Percentiles rank a stretch among this genome's conserved stretches.
Conservation (phyloP, 495 filamentous ascomycete species). For the Penicillium subrubescens region DNA sequence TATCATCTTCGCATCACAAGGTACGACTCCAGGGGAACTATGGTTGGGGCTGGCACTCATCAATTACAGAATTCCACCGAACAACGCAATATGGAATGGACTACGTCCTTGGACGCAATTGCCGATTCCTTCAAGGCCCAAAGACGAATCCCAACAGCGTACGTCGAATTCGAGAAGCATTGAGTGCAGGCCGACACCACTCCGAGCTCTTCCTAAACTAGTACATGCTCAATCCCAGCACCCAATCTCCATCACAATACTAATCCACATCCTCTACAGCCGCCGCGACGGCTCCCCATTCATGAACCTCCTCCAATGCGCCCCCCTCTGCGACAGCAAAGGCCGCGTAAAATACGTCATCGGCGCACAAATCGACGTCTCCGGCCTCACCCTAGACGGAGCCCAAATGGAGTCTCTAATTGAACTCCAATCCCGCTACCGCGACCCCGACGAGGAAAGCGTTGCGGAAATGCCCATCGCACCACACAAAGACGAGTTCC, state of each 20-base stretch:
- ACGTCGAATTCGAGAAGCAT: slow-evolving; percentile 55
- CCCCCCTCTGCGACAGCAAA: slow-evolving; percentile 61
- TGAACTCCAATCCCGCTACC: slow-evolving; percentile 37
- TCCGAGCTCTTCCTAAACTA: slow-evolving; percentile 72
- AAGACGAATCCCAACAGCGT: slow-evolving; percentile 54
- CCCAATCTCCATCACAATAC: neutral
- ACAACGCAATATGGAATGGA: slow-evolving; percentile 64
- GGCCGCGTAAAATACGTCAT: slow-evolving; percentile 64
- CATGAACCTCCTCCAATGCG: slow-evolving; percentile 65
- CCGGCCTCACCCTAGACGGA: slow-evolving; percentile 56
- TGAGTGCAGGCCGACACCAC: slow-evolving; percentile 60
- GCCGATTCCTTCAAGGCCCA: slow-evolving; percentile 64
- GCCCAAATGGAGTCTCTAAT: slow-evolving; percentile 60
- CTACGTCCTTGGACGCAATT: slow-evolving; percentile 62
- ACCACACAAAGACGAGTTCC: slow-evolving; percentile 42
- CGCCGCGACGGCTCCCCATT: slow-evolving; percentile 65
- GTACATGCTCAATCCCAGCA: slow-evolving; percentile 37
- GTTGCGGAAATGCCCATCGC: slow-evolving; percentile 16
- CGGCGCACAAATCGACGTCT: slow-evolving; percentile 63
- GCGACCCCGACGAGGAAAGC: slow-evolving; percentile 22
- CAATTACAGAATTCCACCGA: slow-evolving; percentile 54
- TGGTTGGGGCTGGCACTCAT: neutral
- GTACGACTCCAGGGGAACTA: slow-evolving; percentile 36
- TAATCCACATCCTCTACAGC: slow-evolving; percentile 27
- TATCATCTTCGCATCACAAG: slow-evolving; percentile 77